Evolutionary conservation across 768 basidiomycete genomes (phyloP).

Genomic region (Rhizopogon vinicolor): DNA sequence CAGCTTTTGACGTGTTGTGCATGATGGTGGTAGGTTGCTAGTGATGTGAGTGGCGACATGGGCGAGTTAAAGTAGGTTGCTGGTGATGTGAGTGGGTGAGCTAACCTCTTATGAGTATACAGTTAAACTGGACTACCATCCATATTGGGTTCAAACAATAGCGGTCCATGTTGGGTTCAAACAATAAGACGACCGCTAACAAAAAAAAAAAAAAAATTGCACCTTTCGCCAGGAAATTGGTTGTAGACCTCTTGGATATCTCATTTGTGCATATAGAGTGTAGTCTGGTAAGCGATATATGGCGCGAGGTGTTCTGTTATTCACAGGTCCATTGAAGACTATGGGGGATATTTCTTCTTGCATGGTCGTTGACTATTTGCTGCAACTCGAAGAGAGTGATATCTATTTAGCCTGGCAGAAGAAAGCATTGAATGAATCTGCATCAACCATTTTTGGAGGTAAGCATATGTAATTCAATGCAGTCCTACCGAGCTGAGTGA

Average conservation of each 20-base stretch:
- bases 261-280: slow-evolving; percentile 22
- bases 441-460: slow-evolving; percentile 27
- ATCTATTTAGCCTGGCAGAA: slow-evolving; percentile 11
- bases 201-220: slow-evolving; percentile 14
- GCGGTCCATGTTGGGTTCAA: too few species aligned
- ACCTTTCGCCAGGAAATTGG: slow-evolving; percentile 18
- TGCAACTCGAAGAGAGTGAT: slow-evolving; percentile 8
- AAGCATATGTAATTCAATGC: not conserved
- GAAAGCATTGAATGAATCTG: slow-evolving; percentile 20
- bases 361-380: slow-evolving; percentile 23
- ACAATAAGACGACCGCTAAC: too few species aligned
- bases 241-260: slow-evolving; percentile 14
- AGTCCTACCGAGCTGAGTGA: not conserved
- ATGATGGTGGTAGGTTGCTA: too few species aligned
- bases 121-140: too few species aligned
- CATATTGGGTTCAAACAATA: too few species aligned
- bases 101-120: too few species aligned
- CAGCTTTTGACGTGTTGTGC: too few species aligned
- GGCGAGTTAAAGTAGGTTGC: too few species aligned
- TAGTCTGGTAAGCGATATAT: slow-evolving; percentile 13
- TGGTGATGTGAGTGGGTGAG: too few species aligned
- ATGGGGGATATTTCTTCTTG: slow-evolving; percentile 17
- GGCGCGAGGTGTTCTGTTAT: not conserved
- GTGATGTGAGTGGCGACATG: too few species aligned
- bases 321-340: slow-evolving; percentile 7